Evolutionary conservation across 805 yeast species (phyloP), one percentile per base, ranked within the genome.

Genomic region (Candida manassasensis): DNA sequence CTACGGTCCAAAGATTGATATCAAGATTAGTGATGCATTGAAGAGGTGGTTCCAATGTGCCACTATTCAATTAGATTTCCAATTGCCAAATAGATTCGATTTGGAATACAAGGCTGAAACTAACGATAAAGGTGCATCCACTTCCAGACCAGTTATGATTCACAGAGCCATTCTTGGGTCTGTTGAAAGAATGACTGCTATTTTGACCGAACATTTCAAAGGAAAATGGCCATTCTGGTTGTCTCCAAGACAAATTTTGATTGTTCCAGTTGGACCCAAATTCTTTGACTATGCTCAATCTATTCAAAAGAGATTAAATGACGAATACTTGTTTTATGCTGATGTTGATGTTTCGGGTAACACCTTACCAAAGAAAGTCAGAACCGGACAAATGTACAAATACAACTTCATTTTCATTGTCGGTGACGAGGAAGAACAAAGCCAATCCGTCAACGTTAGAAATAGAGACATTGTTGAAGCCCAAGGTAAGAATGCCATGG

Each of bases 221-320:
- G 99, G 99, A 55, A 93, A 88, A 63, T 93, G 99, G 99, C 99
- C 99, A 56, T 86, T 93, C 76, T 93, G 98, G 98, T 75, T 93
- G 59, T 89, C 97, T n/a, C 99, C 99, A 55, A 84, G 98, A 71
- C 99, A 93, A 70, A 77, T 90, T 39, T 72, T 90, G 52, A 94
- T 93, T 53, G 93, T 93, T 19, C 98, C 98, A 50, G 97, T 93
- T 51, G 97, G 96, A 56, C 94, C 84, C 45, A 87, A 85, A 63
- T 90, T 82, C 72, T 79, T 73, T 55, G 95, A 81, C 46, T 93
- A 93, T 57, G 99, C 97, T 28, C 80, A 82, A 61, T 69, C 77
- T 50, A 84, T 93, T 46, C 79, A 81, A 53, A 77, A 83, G 54
- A 61, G 63, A 47, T 69, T 82, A 57, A 63, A 54, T 37, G 81